A percentile compares a stretch with the other conserved stretches of the same genome.
Evolutionary conservation across 2,329 filamentous ascomycete species (phyloP).

Genomic region (Fusarium neocosmosporiellum): DNA sequence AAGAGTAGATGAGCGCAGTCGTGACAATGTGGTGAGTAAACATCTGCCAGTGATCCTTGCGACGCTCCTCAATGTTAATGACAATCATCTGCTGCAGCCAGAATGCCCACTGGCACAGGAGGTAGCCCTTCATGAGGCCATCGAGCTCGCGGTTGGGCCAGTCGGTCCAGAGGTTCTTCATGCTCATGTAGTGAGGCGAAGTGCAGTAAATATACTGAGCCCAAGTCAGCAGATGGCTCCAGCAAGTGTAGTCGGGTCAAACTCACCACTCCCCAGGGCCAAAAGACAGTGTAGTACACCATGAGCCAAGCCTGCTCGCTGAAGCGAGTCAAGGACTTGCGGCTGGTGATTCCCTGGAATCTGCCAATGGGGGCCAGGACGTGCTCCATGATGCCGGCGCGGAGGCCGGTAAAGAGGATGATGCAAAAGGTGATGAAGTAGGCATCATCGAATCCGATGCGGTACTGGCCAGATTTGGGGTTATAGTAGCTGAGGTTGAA

Average conservation of each 20-base stretch:
- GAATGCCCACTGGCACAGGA: conserved; percentile 89
- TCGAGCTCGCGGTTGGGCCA: conserved; percentile 84
- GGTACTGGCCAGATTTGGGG: conserved; percentile 74
- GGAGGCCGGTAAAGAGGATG: conserved; percentile 86
- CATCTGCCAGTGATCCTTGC: conserved; percentile 98
- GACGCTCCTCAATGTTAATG: conserved; percentile 91
- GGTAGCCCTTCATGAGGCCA: conserved; percentile 86
- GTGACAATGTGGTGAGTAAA: conserved; percentile 94
- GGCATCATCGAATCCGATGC: conserved; percentile 81
- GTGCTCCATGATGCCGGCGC: conserved; percentile 89
- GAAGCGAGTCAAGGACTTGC: conserved; percentile 84
- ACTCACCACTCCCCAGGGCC: conserved; percentile 84
- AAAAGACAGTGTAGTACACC: conserved; percentile 84
- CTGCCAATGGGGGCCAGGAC: conserved; percentile 82
- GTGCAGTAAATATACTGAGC: conserved; percentile 82
- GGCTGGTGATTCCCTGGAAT: conserved; percentile 76
- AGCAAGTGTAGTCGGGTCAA: not conserved
- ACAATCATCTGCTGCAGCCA: conserved; percentile 95
- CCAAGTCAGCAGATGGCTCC: conserved; percentile 1
- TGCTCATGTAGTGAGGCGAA: conserved; percentile 82
- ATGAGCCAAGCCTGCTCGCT: conserved; percentile 95
- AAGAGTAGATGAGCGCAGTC: conserved; percentile 79
- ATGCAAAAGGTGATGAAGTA: conserved; percentile 85
- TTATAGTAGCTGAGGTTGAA: conserved; percentile 89
- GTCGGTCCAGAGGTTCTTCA: conserved; percentile 82